These are phyloP conservation scores for Zancudomyces culisetae DNA, from an alignment of 371 early-diverging fungal species.

Conservation along the genomic window DNA sequence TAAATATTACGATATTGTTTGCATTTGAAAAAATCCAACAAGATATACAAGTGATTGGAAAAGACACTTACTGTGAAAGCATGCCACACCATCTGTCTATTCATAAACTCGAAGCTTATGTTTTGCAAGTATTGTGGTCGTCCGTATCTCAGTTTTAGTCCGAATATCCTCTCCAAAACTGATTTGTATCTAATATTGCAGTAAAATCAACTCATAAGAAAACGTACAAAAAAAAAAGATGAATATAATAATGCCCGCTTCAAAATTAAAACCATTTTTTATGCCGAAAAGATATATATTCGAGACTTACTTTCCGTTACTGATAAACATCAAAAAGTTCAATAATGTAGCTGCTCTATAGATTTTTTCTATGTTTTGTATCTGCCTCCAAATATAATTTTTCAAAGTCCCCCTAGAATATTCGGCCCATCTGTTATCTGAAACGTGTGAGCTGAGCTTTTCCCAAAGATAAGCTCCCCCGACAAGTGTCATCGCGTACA, in stretches of 20 bases:
- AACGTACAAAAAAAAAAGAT: no score
- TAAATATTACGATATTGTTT: background rate
- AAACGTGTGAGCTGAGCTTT: slow-evolving; percentile 34
- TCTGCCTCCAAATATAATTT: slow-evolving; percentile 31
- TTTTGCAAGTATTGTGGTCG: slow-evolving; percentile 51
- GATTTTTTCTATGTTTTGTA: slow-evolving; percentile 43
- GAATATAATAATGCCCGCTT: no score
- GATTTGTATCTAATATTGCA: slow-evolving; percentile 47
- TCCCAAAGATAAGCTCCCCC: slow-evolving; percentile 59
- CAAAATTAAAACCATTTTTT: background rate
- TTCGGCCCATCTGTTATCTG: slow-evolving; percentile 63
- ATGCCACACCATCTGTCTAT: slow-evolving; percentile 85
- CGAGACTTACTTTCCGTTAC: slow-evolving; percentile 45
- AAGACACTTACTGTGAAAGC: slow-evolving; percentile 58
- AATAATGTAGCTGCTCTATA: slow-evolving; percentile 40
- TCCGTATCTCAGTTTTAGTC: slow-evolving; percentile 63
- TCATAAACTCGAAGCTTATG: slow-evolving; percentile 80
- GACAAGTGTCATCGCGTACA: slow-evolving; percentile 36
- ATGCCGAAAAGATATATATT: background rate
- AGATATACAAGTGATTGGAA: background rate
- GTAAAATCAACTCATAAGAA: no score
- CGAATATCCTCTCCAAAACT: slow-evolving; percentile 51
- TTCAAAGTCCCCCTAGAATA: slow-evolving; percentile 21
- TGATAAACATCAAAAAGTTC: slow-evolving; percentile 68
- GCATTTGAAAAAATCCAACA: background rate